phyloP scores from a whole-genome alignment of 2,329 filamentous ascomycete species.

The Fusarium zealandicum region DNA sequence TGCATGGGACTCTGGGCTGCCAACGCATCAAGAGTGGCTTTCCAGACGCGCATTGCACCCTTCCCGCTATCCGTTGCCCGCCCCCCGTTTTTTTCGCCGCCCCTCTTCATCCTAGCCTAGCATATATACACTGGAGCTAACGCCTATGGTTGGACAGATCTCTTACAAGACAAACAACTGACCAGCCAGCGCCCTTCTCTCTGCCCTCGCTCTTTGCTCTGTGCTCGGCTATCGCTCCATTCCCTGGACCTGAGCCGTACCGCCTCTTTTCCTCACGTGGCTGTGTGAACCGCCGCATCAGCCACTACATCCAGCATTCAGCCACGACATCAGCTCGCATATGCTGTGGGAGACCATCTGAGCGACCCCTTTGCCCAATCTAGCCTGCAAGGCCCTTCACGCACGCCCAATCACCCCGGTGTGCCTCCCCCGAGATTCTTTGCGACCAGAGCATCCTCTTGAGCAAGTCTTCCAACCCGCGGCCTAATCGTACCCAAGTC shows the following conservation, averaged over 20 bases:
- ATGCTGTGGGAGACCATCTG: slow-evolving; percentile 63
- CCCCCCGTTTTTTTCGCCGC: slow-evolving; percentile 34
- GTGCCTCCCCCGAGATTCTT: slow-evolving; percentile 55
- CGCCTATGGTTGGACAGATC: slow-evolving; percentile 48
- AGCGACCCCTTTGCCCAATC: slow-evolving; percentile 55
- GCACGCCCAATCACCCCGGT: slow-evolving; percentile 65
- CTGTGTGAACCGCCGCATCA: slow-evolving; percentile 46
- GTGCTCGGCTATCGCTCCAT: slow-evolving; percentile 13
- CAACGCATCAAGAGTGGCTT: slow-evolving; percentile 49
- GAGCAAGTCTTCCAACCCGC: slow-evolving; percentile 45
- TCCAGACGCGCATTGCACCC: slow-evolving; percentile 39
- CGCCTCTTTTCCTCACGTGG: slow-evolving; percentile 52
- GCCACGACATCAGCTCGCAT: slow-evolving; percentile 64
- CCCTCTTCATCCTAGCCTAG: slow-evolving; percentile 36
- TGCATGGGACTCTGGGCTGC: slow-evolving; percentile 56
- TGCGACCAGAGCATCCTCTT: slow-evolving; percentile 37
- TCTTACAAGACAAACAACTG: slow-evolving; percentile 35
- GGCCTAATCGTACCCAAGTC: slow-evolving; percentile 55
- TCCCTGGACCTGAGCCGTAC: slow-evolving; percentile 11
- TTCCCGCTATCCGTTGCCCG: slow-evolving; percentile 34
- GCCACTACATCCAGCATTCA: slow-evolving; percentile 45
- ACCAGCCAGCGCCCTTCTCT: slow-evolving; percentile 37
- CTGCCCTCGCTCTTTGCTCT: slow-evolving; percentile 29
- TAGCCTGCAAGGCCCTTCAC: slow-evolving; percentile 69
- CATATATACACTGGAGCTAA: slow-evolving; percentile 47